Base-by-base conservation (phyloP, 139 green algal species). In the Tetraselmis striata region DNA sequence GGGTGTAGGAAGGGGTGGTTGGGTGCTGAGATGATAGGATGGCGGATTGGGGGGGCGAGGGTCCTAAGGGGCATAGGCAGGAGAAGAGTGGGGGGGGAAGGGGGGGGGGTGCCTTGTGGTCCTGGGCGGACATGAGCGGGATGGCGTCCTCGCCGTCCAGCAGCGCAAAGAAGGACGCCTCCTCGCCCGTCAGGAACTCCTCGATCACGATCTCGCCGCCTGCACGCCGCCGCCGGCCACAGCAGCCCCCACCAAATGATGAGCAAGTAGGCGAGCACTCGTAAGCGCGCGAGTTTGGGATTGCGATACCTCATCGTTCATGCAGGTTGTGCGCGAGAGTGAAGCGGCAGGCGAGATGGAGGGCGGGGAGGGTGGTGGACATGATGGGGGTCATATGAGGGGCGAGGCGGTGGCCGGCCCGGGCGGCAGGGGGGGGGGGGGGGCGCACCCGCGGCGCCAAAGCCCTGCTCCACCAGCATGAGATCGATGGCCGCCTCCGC, bases 161-260 rank as follows among this genome's bases (percentile, higher is more conserved):
- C 31, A 99, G 84, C 0, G 95, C 97, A 81, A 99, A 99, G 89
- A 98, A 98, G 27, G 92, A 97, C 0, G 93, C 96, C 90, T 99
- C 97, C 89, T 99, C 95, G 1, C 97, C 97, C 0, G 86, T 86
- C 25, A 99, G 86, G 77, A 98, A 98, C 86, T 99, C 97, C 88
- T 99, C 97, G 23, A 99, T 88, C 27, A 99, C 93, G 23, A 99
- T 81, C 76, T 90, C 45, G 2, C 83, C 79, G 1, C 95, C 95
- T 88, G 93, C 84, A 26, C 28, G 11, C 0, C 45, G 45, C 11
- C 45, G 45, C n/a, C n/a, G n/a, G n/a, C n/a, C n/a, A n/a, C n/a
- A n/a, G n/a, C n/a, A n/a, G n/a, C n/a, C n/a, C n/a, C n/a, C n/a
- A n/a, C n/a, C n/a, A n/a, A n/a, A n/a, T n/a, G n/a, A n/a, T n/a